phyloP scores from a whole-genome alignment of 495 filamentous ascomycete genomes.

The Trichocladium antarcticum region DNA sequence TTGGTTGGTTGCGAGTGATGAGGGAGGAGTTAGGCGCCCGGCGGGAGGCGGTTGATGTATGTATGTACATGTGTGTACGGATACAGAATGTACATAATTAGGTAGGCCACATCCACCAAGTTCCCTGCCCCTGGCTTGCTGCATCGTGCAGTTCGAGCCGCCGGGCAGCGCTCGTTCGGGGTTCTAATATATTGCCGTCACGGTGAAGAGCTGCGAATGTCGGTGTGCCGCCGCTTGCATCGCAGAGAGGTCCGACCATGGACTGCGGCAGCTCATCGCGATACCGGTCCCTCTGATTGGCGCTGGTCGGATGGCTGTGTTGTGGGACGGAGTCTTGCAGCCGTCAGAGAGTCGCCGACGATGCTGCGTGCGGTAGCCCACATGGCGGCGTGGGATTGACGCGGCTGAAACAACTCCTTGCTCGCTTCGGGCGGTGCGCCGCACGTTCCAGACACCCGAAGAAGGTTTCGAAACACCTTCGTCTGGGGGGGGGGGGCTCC shows the following conservation, averaged over 20 bases:
- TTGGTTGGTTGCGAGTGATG: no score
- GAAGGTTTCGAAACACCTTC: slow-evolving; percentile 19
- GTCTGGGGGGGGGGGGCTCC: not conserved
- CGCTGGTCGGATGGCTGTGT: not conserved
- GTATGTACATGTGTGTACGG: no score
- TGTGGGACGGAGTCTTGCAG: not conserved
- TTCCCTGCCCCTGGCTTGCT: not conserved
- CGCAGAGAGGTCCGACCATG: not conserved
- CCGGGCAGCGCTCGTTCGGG: no score
- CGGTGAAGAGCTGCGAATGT: not conserved
- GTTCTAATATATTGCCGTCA: no score
- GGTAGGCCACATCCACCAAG: no score
- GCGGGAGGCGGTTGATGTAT: no score
- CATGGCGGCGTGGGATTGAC: no score
- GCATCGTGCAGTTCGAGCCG: not conserved
- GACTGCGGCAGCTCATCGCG: not conserved
- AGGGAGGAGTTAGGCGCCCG: no score
- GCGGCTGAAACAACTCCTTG: slow-evolving; percentile 6
- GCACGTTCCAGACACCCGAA: slow-evolving; percentile 18
- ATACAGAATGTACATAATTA: no score
- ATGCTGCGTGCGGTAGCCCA: not conserved
- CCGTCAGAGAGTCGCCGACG: not conserved
- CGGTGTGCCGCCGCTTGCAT: slow-evolving; percentile 12
- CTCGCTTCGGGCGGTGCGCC: not conserved
- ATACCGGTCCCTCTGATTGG: slow-evolving; percentile 5